phyloP scores from a whole-genome alignment of 2,329 filamentous ascomycete genomes.

The Venturia asperata region DNA sequence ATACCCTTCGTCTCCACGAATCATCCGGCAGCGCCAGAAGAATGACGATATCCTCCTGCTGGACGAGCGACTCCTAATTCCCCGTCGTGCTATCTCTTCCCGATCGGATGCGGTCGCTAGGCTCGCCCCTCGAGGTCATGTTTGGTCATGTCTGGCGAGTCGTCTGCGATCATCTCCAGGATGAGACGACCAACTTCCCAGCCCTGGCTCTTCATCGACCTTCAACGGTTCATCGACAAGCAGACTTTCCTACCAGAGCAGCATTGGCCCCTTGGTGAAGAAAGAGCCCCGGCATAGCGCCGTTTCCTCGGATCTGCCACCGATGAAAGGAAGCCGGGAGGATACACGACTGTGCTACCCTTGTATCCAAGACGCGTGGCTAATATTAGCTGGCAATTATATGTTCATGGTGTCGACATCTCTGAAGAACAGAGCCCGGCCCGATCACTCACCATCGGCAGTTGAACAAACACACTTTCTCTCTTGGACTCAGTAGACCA shows the following conservation, averaged over 20 bases:
- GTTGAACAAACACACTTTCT: neutral
- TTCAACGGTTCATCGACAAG: neutral
- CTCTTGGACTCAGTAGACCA: neutral
- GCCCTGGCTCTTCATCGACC: neutral
- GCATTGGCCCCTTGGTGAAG: neutral
- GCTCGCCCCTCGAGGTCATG: neutral
- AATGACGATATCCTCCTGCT: neutral
- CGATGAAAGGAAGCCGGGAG: neutral
- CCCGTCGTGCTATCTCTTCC: neutral
- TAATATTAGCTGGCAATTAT: neutral
- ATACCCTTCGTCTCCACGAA: neutral
- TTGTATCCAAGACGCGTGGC: slow-evolving; percentile 6
- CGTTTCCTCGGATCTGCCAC: neutral
- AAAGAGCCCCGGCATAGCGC: neutral
- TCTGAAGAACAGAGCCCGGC: neutral
- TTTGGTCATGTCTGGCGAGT: neutral
- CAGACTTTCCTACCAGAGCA: neutral
- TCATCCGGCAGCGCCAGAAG: neutral
- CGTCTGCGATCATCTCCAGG: slow-evolving; percentile 6
- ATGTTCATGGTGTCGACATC: slow-evolving; percentile 10
- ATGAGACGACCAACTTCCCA: neutral
- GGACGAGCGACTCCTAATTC: neutral
- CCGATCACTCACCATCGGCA: neutral
- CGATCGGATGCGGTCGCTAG: neutral
- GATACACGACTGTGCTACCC: slow-evolving; percentile 1